Conservation (phyloP, 345 rosid species). For the Jatropha curcas region DNA sequence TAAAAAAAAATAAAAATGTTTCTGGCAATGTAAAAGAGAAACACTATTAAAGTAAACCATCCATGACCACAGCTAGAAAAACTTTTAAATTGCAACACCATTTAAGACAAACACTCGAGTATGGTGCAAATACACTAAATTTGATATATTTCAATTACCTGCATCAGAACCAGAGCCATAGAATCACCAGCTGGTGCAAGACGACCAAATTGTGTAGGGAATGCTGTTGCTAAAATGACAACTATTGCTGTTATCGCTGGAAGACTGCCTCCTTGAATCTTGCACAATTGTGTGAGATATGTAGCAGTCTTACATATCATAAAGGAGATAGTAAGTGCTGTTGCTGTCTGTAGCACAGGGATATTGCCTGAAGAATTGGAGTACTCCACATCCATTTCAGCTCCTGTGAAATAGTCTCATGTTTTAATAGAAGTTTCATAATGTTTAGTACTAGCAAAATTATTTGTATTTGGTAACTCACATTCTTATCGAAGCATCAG, state of each 20-base stretch:
- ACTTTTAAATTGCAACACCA: neutral
- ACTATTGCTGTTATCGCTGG: conserved; percentile 66
- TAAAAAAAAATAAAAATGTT: neutral
- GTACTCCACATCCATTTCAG: conserved; percentile 26
- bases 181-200: conserved; percentile 71
- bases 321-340: conserved; percentile 61
- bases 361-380: conserved; percentile 37
- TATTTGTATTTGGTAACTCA: conserved; percentile 2
- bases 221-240: conserved; percentile 60
- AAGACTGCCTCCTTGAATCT: conserved; percentile 71
- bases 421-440: conserved; percentile 6
- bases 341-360: conserved; percentile 52
- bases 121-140: neutral
- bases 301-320: conserved; percentile 64
- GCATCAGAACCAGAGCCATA: conserved; percentile 72
- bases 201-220: conserved; percentile 56
- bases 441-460: neutral
- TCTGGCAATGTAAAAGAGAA: neutral
- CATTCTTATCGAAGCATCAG: neutral
- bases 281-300: conserved; percentile 35
- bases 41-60: neutral
- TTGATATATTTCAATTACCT: conserved; percentile 46
- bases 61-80: neutral
- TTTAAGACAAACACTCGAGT: neutral
- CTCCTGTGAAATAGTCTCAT: conserved; percentile 40